These are phyloP conservation scores for Colletotrichum tanaceti DNA, from an alignment of 2,329 filamentous ascomycete genomes.

Conservation along the genomic window DNA sequence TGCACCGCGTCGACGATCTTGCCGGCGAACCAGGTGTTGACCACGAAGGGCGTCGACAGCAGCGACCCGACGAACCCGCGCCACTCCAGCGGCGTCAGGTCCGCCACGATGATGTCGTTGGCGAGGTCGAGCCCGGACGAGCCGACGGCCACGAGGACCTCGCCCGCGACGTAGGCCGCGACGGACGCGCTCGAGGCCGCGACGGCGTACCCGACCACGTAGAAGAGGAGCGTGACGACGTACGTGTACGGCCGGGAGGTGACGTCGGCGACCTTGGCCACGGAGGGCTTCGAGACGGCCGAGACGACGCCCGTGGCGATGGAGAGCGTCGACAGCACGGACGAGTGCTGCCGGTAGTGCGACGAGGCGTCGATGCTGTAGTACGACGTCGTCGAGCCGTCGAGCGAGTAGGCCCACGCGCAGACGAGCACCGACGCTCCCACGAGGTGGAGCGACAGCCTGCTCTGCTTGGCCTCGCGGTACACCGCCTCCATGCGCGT, in stretches of 20 bases:
- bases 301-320: conserved; percentile 53
- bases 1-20: conserved; percentile 62
- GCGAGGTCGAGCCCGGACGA: conserved; percentile 69
- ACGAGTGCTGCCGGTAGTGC: conserved; percentile 46
- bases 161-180: conserved; percentile 62
- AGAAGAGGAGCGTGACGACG: conserved; percentile 63
- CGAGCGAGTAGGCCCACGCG: conserved; percentile 49
- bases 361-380: conserved; percentile 48
- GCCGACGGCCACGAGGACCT: conserved; percentile 70
- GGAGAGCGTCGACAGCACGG: conserved; percentile 46
- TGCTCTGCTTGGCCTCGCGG: conserved; percentile 45
- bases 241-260: conserved; percentile 73
- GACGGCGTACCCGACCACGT: conserved; percentile 67
- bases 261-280: conserved; percentile 71
- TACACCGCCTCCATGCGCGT: conserved; percentile 49
- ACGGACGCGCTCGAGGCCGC: conserved; percentile 66
- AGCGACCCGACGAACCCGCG: conserved; percentile 63
- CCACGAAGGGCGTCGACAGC: conserved; percentile 66
- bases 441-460: conserved; percentile 45
- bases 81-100: conserved; percentile 65
- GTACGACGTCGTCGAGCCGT: conserved; percentile 47
- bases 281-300: conserved; percentile 69
- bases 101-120: conserved; percentile 72
- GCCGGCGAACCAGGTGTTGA: conserved; percentile 74
- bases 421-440: conserved; percentile 48